phyloP scores from a whole-genome alignment of 805 yeast genomes.

The Kluyveromyces lactis region DNA sequence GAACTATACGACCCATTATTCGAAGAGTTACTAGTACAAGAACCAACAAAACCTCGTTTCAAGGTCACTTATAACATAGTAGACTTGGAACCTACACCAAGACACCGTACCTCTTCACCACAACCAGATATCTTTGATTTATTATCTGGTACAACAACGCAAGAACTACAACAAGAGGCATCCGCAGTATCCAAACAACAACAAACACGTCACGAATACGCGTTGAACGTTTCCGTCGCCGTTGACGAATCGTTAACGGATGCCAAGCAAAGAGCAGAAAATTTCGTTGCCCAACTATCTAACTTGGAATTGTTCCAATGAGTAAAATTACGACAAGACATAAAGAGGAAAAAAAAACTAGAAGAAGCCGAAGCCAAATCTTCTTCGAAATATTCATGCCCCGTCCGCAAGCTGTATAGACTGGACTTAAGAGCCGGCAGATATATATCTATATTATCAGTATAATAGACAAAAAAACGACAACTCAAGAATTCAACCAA shows the following conservation, averaged over 20 bases:
- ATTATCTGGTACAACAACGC: conserved; percentile 10
- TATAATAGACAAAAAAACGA: too few relatives aligned
- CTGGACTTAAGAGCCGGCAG: too few relatives aligned
- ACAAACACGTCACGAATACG: conserved; percentile 8
- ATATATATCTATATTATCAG: too few relatives aligned
- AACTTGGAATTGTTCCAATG: conserved; percentile 10
- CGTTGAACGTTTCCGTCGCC: conserved; percentile 15
- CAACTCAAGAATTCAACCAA: too few relatives aligned
- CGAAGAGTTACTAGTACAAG: conserved; percentile 47
- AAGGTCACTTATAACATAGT: conserved; percentile 14
- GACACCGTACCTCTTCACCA: neutral
- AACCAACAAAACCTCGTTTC: conserved; percentile 22
- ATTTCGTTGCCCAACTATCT: conserved; percentile 18
- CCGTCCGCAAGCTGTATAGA: too few relatives aligned
- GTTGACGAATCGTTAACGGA: conserved; percentile 18
- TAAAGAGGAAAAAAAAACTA: too few relatives aligned
- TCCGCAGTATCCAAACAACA: conserved; percentile 1
- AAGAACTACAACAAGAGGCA: neutral
- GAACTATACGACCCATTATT: conserved; percentile 51
- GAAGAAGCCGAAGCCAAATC: too few relatives aligned
- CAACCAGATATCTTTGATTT: conserved; percentile 23
- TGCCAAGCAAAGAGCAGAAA: conserved; percentile 18
- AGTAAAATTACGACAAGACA: too few relatives aligned
- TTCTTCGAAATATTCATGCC: too few relatives aligned
- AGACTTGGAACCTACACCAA: conserved; percentile 6